These are phyloP conservation scores for Boletus vinaceobasis DNA, from an alignment of 768 basidiomycete genomes.

Conservation along the genomic window DNA sequence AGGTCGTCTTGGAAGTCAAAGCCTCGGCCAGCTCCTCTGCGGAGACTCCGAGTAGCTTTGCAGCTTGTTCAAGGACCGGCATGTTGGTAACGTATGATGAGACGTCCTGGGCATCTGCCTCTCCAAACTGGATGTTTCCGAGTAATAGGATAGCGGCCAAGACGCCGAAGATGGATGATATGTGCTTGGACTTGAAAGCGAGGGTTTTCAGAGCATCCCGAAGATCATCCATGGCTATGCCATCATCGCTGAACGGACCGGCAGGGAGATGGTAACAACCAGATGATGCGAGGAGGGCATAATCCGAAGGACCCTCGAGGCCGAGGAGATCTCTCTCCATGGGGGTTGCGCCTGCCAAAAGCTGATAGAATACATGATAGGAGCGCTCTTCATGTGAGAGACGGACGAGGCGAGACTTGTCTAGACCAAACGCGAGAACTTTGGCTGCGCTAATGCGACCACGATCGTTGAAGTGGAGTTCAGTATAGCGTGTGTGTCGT, in stretches of 20 bases:
- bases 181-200: slow-evolving; percentile 61
- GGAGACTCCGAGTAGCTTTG: slow-evolving; percentile 49
- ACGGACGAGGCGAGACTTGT: slow-evolving; percentile 55
- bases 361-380: slow-evolving; percentile 65
- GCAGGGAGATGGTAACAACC: slow-evolving; percentile 63
- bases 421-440: slow-evolving; percentile 57
- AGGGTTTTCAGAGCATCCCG: slow-evolving; percentile 53
- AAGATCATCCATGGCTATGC: slow-evolving; percentile 54
- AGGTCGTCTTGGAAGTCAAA: slow-evolving; percentile 55
- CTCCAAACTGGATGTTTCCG: slow-evolving; percentile 56
- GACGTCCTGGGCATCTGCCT: slow-evolving; percentile 52
- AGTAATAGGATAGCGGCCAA: slow-evolving; percentile 54
- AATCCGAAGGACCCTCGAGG: slow-evolving; percentile 58
- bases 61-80: slow-evolving; percentile 46
- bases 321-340: slow-evolving; percentile 50
- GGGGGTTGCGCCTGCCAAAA: slow-evolving; percentile 56
- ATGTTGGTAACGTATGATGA: slow-evolving; percentile 48
- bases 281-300: slow-evolving; percentile 54
- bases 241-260: slow-evolving; percentile 60
- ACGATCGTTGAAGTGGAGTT: slow-evolving; percentile 57
- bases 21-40: slow-evolving; percentile 52
- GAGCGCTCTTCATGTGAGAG: slow-evolving; percentile 59
- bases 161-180: slow-evolving; percentile 50
- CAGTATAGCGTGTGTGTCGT: slow-evolving; percentile 55
- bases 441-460: slow-evolving; percentile 57